Base-by-base conservation (phyloP, 1,284 basidiomycete genomes). In the Leccinum cinnamomeum region DNA sequence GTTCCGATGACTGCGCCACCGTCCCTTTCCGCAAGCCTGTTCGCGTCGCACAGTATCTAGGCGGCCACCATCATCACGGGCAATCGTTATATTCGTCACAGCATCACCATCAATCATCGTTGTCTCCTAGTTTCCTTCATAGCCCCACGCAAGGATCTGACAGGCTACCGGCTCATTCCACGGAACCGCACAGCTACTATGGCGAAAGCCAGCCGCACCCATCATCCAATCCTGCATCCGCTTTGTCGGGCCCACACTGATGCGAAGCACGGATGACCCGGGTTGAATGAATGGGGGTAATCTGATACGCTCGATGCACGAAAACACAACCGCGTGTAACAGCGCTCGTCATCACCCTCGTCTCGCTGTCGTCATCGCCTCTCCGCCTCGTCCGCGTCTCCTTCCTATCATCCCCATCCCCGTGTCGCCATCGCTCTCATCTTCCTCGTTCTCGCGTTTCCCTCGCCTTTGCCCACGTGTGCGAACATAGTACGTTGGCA, bases 1-100 rank as follows among this genome's bases (percentile, higher is more conserved):
- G 78, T 85, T 39, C 83, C 84, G 6, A 77, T 85, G 62, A 82
- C 84, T 28, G 82, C 83, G 16, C 79, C 83, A 1, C 76, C 83
- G 28, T 77, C 81, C 60, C 72, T 84, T 67, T 76, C 81, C 23
- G 74, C 71, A 57, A 79, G 80, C 65, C 81, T 80, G 2, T 85
- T 81, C 66, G 78, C 76, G 16, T 78, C 79, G 33, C 80, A 74
- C 60, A 71, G 25, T 28, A 46, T 33, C 56, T 76, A 6, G 61
- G 68, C 25, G 63, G 63, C 41, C 44, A 74, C 50, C 73, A 74
- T 25, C 72, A 74, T 53, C 71, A 69, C 11, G 66, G 69, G 18
- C 70, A 71, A 28, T 75, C 74, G 57, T 39, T 72, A 50, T 72
- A 72, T 62, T 64, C 74, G 20, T 73, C 72, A 5, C 72, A 74